Conservation (phyloP, 441 rosid genomes). For the Gossypium davidsonii region DNA sequence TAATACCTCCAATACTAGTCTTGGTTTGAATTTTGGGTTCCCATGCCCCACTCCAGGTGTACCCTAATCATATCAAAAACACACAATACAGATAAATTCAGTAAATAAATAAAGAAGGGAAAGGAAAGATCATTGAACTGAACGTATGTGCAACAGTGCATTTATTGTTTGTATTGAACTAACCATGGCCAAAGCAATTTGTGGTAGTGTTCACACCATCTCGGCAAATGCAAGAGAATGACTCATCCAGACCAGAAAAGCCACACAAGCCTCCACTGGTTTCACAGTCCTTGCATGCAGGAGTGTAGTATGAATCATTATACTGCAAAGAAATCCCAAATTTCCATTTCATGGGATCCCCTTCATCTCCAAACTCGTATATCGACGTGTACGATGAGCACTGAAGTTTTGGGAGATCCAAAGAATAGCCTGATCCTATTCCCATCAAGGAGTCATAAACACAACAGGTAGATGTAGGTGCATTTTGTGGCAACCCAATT, state of each 20-base stretch:
- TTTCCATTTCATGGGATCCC: constrained; percentile 60
- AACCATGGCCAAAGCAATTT: constrained; percentile 52
- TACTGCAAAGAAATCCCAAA: constrained; percentile 51
- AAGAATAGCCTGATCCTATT: constrained; percentile 36
- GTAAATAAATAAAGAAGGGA: not conserved
- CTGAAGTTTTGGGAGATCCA: constrained; percentile 62
- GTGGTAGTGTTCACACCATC: constrained; percentile 49
- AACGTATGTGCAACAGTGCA: not conserved
- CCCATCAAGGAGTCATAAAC: constrained; percentile 50
- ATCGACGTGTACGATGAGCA: constrained; percentile 57
- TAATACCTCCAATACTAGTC: constrained; percentile 38
- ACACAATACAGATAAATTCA: not conserved
- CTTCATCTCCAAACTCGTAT: constrained; percentile 49
- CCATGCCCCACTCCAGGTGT: constrained; percentile 46
- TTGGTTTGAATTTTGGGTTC: constrained; percentile 32
- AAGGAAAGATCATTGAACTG: constrained; percentile 3
- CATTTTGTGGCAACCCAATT: constrained; percentile 51
- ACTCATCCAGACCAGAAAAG: constrained; percentile 47
- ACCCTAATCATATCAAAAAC: constrained; percentile 27
- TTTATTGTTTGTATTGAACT: constrained; percentile 16
- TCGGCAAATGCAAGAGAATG: constrained; percentile 59
- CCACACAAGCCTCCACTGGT: constrained; percentile 66
- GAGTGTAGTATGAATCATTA: constrained; percentile 35
- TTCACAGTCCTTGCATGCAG: constrained; percentile 52
- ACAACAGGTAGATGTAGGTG: constrained; percentile 51